phyloP scores from a whole-genome alignment of 2,329 filamentous ascomycete species.

The Trichoderma gracile region DNA sequence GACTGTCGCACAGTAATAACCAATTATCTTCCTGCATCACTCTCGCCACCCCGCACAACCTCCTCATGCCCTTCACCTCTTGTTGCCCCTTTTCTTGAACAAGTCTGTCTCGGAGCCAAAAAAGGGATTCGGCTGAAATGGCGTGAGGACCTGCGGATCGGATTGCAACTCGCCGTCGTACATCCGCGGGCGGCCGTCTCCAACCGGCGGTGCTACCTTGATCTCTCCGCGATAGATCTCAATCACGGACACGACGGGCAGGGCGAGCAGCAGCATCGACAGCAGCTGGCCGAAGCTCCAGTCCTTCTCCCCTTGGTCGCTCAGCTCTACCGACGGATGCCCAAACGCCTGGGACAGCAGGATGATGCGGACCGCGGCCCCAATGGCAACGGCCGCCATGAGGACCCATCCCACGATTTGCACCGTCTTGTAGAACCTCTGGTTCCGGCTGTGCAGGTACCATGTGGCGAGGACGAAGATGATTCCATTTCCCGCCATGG shows the following conservation, averaged over 20 bases:
- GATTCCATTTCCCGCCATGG: constrained; percentile 59
- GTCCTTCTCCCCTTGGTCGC: constrained; percentile 54
- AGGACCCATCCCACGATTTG: constrained; percentile 56
- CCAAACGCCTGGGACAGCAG: constrained; percentile 63
- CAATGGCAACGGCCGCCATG: constrained; percentile 59
- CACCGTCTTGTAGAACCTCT: constrained; percentile 56
- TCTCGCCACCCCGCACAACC: background rate
- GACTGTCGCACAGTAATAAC: background rate
- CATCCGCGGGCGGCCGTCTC: constrained; percentile 42
- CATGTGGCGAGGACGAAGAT: constrained; percentile 62
- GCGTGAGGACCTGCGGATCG: constrained; percentile 31
- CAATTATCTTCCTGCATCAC: background rate
- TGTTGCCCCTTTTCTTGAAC: constrained; percentile 36
- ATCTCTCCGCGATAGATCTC: constrained; percentile 59
- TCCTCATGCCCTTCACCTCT: background rate
- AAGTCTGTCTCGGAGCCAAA: constrained; percentile 43
- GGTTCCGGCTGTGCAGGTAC: constrained; percentile 61
- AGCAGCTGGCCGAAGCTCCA: constrained; percentile 67
- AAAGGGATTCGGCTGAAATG: constrained; percentile 50
- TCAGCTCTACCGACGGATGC: constrained; percentile 50
- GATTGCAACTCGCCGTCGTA: constrained; percentile 46
- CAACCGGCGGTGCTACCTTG: constrained; percentile 45
- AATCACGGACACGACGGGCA: constrained; percentile 60
- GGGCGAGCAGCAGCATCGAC: constrained; percentile 58
- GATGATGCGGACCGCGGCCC: constrained; percentile 58